Evolutionary conservation across 257 asterid genomes (phyloP).

Genomic region (Ilex asprella): DNA sequence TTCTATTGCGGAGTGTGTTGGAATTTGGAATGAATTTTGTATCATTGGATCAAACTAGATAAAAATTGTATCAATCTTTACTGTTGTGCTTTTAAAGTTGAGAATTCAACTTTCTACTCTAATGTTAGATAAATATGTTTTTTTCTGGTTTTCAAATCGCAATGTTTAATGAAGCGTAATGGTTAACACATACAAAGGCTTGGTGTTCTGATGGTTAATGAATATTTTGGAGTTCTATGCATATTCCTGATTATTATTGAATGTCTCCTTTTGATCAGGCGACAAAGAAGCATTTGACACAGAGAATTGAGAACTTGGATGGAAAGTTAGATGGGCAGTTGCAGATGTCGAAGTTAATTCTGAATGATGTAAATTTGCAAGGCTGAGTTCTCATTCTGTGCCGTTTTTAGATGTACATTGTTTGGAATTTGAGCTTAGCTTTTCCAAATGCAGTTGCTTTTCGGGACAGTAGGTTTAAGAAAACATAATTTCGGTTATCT

Average conservation of each 20-base stretch:
- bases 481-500: not conserved
- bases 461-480: not conserved
- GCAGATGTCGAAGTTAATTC: constrained; percentile 65
- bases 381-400: not conserved
- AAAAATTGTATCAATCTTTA: no score
- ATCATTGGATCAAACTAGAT: no score
- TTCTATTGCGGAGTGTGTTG: no score
- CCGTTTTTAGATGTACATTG: not conserved
- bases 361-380: constrained; percentile 46
- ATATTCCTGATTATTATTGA: not conserved
- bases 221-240: not conserved
- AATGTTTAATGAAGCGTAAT: no score
- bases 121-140: no score
- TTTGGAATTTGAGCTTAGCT: no score
- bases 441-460: not conserved
- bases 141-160: no score
- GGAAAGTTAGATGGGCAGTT: constrained; percentile 88
- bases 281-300: constrained; percentile 84
- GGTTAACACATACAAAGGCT: no score
- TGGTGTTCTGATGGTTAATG: no score
- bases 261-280: constrained; percentile 39
- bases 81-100: no score
- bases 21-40: no score
- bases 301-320: constrained; percentile 86
- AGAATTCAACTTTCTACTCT: no score